Evolutionary conservation across 495 filamentous ascomycete genomes (phyloP).

Genomic region (Cetradonia linearis): DNA sequence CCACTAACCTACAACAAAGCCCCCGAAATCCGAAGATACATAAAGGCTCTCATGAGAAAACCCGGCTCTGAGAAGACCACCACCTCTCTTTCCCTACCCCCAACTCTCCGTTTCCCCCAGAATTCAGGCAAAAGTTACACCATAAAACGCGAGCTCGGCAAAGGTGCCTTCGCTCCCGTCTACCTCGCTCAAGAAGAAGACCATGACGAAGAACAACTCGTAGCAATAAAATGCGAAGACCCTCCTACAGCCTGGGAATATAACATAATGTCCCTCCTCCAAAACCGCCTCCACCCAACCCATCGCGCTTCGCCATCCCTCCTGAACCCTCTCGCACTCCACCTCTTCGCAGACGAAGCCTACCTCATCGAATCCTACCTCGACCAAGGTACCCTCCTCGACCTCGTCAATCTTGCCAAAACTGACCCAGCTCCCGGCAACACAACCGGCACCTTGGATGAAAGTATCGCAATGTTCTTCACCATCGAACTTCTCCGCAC

Average conservation of each 20-base stretch:
- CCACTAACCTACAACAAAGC: slow-evolving; percentile 48
- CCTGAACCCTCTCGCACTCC: slow-evolving; percentile 72
- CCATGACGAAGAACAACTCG: slow-evolving; percentile 47
- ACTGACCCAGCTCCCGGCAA: slow-evolving; percentile 44
- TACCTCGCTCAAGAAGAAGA: slow-evolving; percentile 68
- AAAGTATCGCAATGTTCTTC: slow-evolving; percentile 88
- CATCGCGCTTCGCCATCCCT: slow-evolving; percentile 63
- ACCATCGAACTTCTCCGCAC: slow-evolving; percentile 83
- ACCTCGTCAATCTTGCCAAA: slow-evolving; percentile 79
- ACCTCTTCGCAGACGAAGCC: slow-evolving; percentile 74
- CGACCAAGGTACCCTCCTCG: slow-evolving; percentile 82
- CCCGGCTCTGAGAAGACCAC: slow-evolving; percentile 52
- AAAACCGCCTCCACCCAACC: slow-evolving; percentile 57
- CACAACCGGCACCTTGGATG: slow-evolving; percentile 57
- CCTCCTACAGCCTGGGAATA: slow-evolving; percentile 91
- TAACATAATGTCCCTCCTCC: slow-evolving; percentile 79
- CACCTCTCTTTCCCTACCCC: slow-evolving; percentile 43
- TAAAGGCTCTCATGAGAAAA: slow-evolving; percentile 54
- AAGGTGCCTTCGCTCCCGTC: slow-evolving; percentile 88
- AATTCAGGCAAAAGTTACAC: slow-evolving; percentile 51
- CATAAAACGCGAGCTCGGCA: slow-evolving; percentile 77
- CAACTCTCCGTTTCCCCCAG: slow-evolving; percentile 57
- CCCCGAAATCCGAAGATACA: slow-evolving; percentile 67
- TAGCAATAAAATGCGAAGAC: slow-evolving; percentile 89
- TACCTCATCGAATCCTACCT: slow-evolving; percentile 83